Evolutionary conservation across 2,329 filamentous ascomycete genomes (phyloP).

Genomic region (Elsinoe perseae): DNA sequence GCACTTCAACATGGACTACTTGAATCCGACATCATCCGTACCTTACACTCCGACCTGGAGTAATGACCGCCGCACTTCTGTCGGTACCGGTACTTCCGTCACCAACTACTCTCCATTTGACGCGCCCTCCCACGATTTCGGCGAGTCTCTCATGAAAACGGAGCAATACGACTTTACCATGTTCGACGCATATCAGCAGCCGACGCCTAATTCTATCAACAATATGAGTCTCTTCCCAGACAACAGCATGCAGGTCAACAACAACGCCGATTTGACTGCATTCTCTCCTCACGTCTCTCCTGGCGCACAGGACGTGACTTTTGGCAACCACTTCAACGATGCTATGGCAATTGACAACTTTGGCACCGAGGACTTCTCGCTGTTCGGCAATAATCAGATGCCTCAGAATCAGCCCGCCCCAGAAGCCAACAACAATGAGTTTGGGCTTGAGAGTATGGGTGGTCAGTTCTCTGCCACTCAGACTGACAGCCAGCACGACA

Average conservation of each 20-base stretch:
- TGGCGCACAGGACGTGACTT: conserved; percentile 59
- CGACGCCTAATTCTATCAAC: conserved; percentile 21
- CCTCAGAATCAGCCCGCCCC: neutral
- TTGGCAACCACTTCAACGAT: conserved; percentile 45
- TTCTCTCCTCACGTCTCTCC: conserved; percentile 56
- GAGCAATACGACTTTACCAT: conserved; percentile 51
- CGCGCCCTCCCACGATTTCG: conserved; percentile 33
- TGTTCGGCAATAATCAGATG: conserved; percentile 40
- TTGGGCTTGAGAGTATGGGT: conserved; percentile 31
- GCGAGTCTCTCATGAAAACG: conserved; percentile 44
- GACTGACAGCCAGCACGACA: conserved; percentile 23
- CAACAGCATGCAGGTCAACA: neutral
- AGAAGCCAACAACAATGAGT: neutral
- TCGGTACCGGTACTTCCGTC: conserved; percentile 20
- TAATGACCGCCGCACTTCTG: conserved; percentile 26
- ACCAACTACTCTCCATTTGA: conserved; percentile 35
- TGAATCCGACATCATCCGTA: conserved; percentile 22
- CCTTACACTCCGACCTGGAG: conserved; percentile 30
- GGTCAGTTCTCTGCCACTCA: conserved; percentile 26
- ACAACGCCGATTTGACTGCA: conserved; percentile 18
- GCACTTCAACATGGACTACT: conserved; percentile 23
- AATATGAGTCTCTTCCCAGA: conserved; percentile 6
- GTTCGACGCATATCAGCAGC: conserved; percentile 32
- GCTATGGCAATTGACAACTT: conserved; percentile 55
- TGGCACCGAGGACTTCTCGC: conserved; percentile 57